Conservation (phyloP, 139 green algal species). For the Chlamydomonas sp. region DNA sequence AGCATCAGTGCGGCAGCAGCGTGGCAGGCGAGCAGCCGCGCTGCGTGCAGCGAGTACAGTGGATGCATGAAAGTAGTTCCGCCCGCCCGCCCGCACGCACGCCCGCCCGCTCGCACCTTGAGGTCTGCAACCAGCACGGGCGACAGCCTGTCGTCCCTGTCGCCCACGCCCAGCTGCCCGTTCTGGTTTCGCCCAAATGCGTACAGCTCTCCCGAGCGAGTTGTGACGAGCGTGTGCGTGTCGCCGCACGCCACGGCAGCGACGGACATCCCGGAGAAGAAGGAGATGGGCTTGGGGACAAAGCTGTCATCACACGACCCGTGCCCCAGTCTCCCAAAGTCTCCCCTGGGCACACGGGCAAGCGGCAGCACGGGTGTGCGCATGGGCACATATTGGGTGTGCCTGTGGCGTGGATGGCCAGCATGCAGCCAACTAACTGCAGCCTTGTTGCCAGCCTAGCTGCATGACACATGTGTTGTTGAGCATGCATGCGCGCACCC, state of each 20-base stretch:
- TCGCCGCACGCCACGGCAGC: constrained; percentile 72
- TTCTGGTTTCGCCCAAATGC: constrained; percentile 73
- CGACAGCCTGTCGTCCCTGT: constrained; percentile 47
- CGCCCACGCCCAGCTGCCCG: constrained; percentile 78
- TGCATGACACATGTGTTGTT: no score
- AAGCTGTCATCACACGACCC: constrained; percentile 71
- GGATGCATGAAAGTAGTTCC: no score
- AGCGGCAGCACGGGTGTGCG: background rate
- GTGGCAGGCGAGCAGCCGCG: no score
- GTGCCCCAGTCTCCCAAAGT: constrained; percentile 84
- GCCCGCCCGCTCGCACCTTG: constrained; percentile 40
- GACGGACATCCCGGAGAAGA: constrained; percentile 39
- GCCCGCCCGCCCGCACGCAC: no score
- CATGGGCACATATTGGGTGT: background rate
- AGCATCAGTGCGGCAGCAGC: no score
- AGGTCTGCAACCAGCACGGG: constrained; percentile 50
- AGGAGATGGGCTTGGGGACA: constrained; percentile 55
- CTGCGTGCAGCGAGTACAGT: no score
- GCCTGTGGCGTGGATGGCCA: no score
- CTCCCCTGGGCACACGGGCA: constrained; percentile 52
- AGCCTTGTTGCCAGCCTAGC: no score
- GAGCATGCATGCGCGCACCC: no score
- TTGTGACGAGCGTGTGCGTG: constrained; percentile 76
- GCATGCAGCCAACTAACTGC: no score
- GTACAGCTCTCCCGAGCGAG: constrained; percentile 47